Percentiles rank a stretch among this genome's conserved stretches.
phyloP scores from a whole-genome alignment of 768 basidiomycete genomes.

The Artomyces pyxidatus region DNA sequence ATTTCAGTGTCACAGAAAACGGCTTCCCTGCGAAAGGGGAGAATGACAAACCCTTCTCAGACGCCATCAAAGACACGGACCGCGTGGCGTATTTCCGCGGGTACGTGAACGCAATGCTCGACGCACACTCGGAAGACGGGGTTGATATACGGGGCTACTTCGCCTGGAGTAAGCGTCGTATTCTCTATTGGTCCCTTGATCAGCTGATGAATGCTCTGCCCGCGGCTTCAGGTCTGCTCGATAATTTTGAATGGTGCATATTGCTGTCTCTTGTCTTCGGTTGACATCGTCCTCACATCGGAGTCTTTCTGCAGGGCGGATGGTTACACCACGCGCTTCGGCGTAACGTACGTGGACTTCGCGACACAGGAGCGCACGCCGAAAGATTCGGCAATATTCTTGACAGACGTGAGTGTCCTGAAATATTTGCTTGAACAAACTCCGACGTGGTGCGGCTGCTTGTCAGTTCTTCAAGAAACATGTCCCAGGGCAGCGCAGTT shows the following conservation, averaged over 20 bases:
- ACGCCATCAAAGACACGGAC: conserved; percentile 30
- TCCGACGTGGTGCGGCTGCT: no score
- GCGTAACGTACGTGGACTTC: conserved; percentile 35
- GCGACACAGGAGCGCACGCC: conserved; percentile 22
- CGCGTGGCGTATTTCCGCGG: conserved; percentile 33
- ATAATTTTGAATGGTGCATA: conserved; percentile 37
- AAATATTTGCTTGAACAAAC: no score
- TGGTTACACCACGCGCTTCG: conserved; percentile 37
- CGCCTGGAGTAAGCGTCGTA: conserved; percentile 31
- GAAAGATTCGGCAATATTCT: conserved; percentile 21
- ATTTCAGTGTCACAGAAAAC: conserved; percentile 34
- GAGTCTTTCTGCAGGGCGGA: conserved; percentile 27
- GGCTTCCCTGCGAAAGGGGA: conserved; percentile 36
- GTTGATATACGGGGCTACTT: conserved; percentile 31
- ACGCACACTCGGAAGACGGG: conserved; percentile 30
- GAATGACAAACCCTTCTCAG: conserved; percentile 25
- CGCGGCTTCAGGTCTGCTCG: conserved; percentile 26
- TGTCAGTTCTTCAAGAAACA: no score
- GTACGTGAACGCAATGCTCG: conserved; percentile 28
- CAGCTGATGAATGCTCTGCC: no score
- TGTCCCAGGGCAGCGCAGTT: no score
- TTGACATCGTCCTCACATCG: no score
- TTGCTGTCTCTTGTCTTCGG: no score
- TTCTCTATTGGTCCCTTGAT: neutral
- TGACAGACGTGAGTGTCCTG: conserved; percentile 21